Base-by-base conservation (phyloP, 2,329 filamentous ascomycete genomes). In the Aspergillus floridensis region DNA sequence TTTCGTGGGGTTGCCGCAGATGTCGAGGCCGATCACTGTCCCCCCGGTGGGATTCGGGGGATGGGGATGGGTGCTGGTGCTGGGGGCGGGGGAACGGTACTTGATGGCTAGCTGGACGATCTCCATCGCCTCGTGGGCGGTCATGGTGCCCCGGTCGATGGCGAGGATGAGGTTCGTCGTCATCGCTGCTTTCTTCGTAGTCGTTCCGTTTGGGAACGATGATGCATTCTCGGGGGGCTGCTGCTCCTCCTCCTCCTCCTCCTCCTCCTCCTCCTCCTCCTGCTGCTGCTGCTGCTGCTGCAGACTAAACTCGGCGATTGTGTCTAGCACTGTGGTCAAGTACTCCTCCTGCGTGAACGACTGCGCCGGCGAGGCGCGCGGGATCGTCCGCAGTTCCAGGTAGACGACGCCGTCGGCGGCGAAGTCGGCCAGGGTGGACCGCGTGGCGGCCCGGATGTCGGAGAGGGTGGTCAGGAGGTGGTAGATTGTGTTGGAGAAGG, bases 401-500 rank as follows among this genome's bases (percentile, higher is more conserved):
- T 95, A 93, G 58, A 84, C 81, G 16, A 93, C 87, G 38, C 89
- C 89, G 69, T 95, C 91, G 26, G 74, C 72, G 53, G 83, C 79
- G 68, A 95, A 96, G 66, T 86, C 83, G 21, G 77, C 61, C 6
- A 92, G 80, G 49, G 93, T 89, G 5, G 84, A 81, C 47, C 76
- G 78, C 1, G 90, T 92, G 26, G 89, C 85, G 66, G 84, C 81
- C 46, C 76, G 78, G 51, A 91, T 77, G 64, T 86, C 85, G 3
- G 80, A 74, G 11, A 81, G 74, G 66, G 89, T 85, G 68, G 85
- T 86, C 75, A 89, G 83, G 38, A 96, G 86, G 59, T 84, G 82
- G 76, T 95, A 93, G 65, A 93, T 93, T 72, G 92, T 92, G 48
- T 83, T 87, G 26, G 87, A 88, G 76, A 93, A 93, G 16, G 92